Percentiles rank a stretch among this genome's conserved stretches.
Evolutionary conservation across 495 filamentous ascomycete genomes (phyloP).

Genomic region (Elasticomyces elasticus): DNA sequence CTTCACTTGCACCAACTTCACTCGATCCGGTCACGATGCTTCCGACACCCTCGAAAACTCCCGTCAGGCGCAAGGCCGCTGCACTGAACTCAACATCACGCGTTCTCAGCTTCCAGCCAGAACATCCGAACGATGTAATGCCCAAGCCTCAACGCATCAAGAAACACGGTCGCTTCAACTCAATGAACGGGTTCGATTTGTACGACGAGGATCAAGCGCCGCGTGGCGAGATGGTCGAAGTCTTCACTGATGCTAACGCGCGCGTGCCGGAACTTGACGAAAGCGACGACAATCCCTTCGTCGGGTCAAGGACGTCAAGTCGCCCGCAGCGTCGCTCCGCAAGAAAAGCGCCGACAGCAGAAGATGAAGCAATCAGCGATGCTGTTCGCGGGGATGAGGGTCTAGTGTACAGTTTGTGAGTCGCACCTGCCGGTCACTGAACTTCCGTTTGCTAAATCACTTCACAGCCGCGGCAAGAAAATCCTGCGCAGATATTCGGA

Average conservation of each 20-base stretch:
- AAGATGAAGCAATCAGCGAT: conserved; percentile 47
- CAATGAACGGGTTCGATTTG: conserved; percentile 60
- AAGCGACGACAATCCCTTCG: conserved; percentile 62
- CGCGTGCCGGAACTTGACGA: conserved; percentile 63
- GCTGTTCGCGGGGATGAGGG: conserved; percentile 61
- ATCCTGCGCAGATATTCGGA: conserved; percentile 58
- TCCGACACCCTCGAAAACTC: conserved; percentile 86
- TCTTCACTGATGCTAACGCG: conserved; percentile 85
- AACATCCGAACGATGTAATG: conserved; percentile 41
- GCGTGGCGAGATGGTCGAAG: conserved; percentile 51
- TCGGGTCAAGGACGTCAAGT: conserved; percentile 27
- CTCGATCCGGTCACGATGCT: conserved; percentile 44
- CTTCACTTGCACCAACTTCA: conserved; percentile 14
- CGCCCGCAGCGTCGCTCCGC: conserved; percentile 5
- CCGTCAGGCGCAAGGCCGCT: conserved; percentile 55
- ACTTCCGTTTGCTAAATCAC: background rate
- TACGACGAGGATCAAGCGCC: conserved; percentile 47
- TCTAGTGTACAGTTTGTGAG: conserved; percentile 81
- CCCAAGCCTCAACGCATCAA: conserved; percentile 48
- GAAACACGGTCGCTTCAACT: conserved; percentile 30
- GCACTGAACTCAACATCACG: conserved; percentile 59
- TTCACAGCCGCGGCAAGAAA: conserved; percentile 74
- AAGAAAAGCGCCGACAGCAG: background rate
- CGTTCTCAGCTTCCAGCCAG: conserved; percentile 50
- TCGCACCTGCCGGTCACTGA: conserved; percentile 20